Evolutionary conservation across 2,329 filamentous ascomycete genomes (phyloP).

Genomic region (Claviceps africana): DNA sequence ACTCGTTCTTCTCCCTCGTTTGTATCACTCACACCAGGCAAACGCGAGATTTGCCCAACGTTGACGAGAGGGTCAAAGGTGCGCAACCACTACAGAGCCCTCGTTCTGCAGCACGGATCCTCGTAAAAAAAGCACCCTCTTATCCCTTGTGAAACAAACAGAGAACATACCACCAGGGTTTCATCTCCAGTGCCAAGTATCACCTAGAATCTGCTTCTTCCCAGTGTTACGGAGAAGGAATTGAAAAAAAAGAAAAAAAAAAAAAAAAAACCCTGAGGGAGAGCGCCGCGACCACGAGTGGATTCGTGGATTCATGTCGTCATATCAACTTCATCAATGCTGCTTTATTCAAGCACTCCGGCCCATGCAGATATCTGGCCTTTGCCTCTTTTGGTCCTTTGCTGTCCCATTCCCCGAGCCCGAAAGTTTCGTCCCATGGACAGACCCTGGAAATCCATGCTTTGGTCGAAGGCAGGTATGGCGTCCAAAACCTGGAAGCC

Average conservation of each 20-base stretch:
- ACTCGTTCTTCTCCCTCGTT: not conserved
- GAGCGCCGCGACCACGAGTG: not conserved
- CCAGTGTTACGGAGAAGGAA: not conserved
- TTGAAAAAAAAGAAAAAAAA: not conserved
- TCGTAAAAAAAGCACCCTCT: not conserved
- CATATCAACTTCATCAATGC: not conserved
- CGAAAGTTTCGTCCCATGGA: slow-evolving; percentile 6
- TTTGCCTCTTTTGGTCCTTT: slow-evolving; percentile 4
- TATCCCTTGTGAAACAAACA: not conserved
- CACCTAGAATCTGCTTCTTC: not conserved
- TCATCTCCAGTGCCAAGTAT: not conserved
- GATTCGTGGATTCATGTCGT: not conserved
- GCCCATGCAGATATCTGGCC: slow-evolving; percentile 1
- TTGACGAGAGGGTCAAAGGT: not conserved
- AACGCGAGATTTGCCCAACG: slow-evolving; percentile 2
- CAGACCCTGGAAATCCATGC: slow-evolving; percentile 14
- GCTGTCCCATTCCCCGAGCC: slow-evolving; percentile 2
- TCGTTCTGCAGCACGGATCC: not conserved
- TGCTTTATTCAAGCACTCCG: slow-evolving; percentile 1
- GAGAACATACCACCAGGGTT: not conserved
- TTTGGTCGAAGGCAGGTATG: slow-evolving; percentile 14
- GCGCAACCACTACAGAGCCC: not conserved
- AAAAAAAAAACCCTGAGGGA: not conserved
- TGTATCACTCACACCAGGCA: not conserved
- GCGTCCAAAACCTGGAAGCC: slow-evolving; percentile 37